phyloP scores from a whole-genome alignment of 2,329 filamentous ascomycete genomes.

The Fusarium coicis region DNA sequence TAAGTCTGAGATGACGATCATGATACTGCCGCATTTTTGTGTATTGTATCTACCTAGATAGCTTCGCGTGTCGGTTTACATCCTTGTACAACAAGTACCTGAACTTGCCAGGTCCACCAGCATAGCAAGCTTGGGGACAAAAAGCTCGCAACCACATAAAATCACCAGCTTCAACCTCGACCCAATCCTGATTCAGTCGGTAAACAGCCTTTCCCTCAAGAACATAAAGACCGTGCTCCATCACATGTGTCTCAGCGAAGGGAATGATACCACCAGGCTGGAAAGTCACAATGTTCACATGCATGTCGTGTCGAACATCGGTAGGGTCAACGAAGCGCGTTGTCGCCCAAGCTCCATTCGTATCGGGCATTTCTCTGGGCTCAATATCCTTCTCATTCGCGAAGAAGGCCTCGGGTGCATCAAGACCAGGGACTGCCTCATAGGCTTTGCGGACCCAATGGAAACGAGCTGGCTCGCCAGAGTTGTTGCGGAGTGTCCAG shows the following conservation, averaged over 20 bases:
- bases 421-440: constrained; percentile 15
- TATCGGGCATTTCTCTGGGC: constrained; percentile 21
- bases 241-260: constrained; percentile 28
- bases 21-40: background rate
- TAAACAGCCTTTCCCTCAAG: constrained; percentile 27
- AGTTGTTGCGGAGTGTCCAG: constrained; percentile 28
- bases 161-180: constrained; percentile 24
- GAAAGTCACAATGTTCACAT: constrained; percentile 28
- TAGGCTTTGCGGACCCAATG: constrained; percentile 33
- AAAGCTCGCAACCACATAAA: constrained; percentile 30
- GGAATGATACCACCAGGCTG: constrained; percentile 22
- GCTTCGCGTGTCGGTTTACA: constrained; percentile 19
- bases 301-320: constrained; percentile 26
- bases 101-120: constrained; percentile 26
- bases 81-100: constrained; percentile 25
- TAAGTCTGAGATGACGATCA: accelerated
- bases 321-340: constrained; percentile 22
- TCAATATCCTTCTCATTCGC: constrained; percentile 22
- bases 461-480: constrained; percentile 8
- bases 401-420: constrained; percentile 17
- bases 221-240: constrained; percentile 29
- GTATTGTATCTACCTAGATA: background rate
- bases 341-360: constrained; percentile 27
- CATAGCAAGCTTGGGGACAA: constrained; percentile 27
- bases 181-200: constrained; percentile 25